Base-by-base conservation (phyloP, 345 rosid genomes). In the Salix caprea region DNA sequence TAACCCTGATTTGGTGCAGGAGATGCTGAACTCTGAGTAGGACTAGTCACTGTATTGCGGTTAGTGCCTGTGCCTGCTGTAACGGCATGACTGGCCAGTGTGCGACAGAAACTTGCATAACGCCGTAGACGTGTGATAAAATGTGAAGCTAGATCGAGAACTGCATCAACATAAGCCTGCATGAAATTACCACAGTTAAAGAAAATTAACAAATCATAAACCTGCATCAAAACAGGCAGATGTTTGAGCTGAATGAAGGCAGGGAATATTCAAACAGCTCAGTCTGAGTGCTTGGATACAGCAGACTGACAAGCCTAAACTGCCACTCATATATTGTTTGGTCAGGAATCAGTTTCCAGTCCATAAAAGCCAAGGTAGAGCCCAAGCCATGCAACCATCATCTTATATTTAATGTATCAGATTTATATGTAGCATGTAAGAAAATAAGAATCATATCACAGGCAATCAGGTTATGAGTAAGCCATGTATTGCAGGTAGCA, bases 111-210 rank as follows among this genome's bases (percentile, higher is more conserved):
- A 86, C 98, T 96, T 52, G 98, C 97, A 90, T 96, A 96, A 56
- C 99, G 97, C 50, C 98, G 89, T 84, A 94, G 84, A 34, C 98
- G 95, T 67, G 98, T 96, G 80, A 96, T 94, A 83, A 96, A 94
- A 85, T 96, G 98, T 77, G 98, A 96, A 79, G 99, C 97, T 82
- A 96, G 88, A 89, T 96, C 99, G 80, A 96, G 93, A 88, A 94
- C 89, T 52, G 97, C 97, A 88, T 96, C 99, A 76, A 94, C 99
- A 84, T 96, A 96, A 56, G 98, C 98, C 99, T 96, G 96, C 78
- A 82, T 42, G 34, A 74, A 44, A 66, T 48, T 40, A 26, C 14
- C 60, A 79, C 42, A 67, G 73, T 74, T 64, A 83, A 79, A 81
- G 69, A 44, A 78, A 61, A 73, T 5, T 40, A 81, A 56, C 24